Conservation (phyloP, 768 basidiomycete species). For the Trametes coccinea region DNA sequence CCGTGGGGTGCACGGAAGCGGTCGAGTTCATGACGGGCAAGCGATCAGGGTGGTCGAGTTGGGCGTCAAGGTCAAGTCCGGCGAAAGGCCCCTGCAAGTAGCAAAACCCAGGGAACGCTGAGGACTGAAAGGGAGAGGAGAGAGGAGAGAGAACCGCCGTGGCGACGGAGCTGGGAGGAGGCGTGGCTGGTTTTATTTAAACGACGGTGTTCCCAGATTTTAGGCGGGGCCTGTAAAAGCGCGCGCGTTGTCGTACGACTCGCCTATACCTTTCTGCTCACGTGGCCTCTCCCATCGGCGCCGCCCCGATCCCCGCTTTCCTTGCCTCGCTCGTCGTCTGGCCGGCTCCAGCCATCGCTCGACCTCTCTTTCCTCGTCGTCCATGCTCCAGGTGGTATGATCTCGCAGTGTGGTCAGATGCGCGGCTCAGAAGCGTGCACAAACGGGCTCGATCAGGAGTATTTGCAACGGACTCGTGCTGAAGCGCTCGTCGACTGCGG, state of each 20-base stretch:
- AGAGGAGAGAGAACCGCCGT: conserved; percentile 14
- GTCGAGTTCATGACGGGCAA: conserved; percentile 29
- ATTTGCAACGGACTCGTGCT: no score
- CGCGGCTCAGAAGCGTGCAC: no score
- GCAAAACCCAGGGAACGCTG: not conserved
- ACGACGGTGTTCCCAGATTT: conserved; percentile 1
- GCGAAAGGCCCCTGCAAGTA: not conserved
- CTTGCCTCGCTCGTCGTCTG: conserved; percentile 10
- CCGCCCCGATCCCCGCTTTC: not conserved
- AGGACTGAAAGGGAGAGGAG: not conserved
- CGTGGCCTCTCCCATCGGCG: conserved; percentile 6
- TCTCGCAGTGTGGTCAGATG: not conserved
- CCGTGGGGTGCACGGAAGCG: conserved; percentile 27
- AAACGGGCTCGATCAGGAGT: no score
- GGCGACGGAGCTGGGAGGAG: not conserved
- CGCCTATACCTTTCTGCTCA: conserved; percentile 11
- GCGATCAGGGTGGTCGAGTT: not conserved
- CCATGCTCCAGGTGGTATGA: not conserved
- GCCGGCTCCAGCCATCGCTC: conserved; percentile 18
- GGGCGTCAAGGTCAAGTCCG: not conserved
- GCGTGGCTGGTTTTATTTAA: conserved; percentile 11
- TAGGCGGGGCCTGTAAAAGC: no score
- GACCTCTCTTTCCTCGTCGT: conserved; percentile 1
- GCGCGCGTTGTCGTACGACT: conserved; percentile 16
- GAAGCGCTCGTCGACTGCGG: no score